Evolutionary conservation across 2,329 filamentous ascomycete genomes (phyloP), one percentile per base, ranked within the genome.

Genomic region (Dactylellina cionopaga): DNA sequence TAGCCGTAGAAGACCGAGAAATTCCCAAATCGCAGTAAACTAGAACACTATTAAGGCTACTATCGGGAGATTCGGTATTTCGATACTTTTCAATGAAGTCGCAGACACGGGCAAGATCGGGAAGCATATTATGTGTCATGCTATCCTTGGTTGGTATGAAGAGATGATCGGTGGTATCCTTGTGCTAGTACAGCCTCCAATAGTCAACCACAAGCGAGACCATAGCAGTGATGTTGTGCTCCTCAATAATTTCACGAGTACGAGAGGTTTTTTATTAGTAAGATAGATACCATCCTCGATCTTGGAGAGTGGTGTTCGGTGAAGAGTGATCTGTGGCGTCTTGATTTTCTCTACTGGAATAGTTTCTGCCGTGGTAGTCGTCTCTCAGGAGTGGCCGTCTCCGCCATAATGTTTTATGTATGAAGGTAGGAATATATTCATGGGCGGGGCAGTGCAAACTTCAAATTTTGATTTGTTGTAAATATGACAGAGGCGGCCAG

Each of bases 71-170:
- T 7, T 33, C 3, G 10, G 22, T 13, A 17, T 10, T 15, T 9
- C 51, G 51, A 55, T 82, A 80, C 81, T 82, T 76, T 82, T 84
- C 75, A 78, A 79, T 75, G 80, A 79, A 75, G 80, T 84, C 78
- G 80, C 79, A 78, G 79, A 81, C 75, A 80, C 80, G 74, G 79
- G 78, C 35, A 19, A 59, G 41, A 15, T 59, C 24, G n/a, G 54
- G 54, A 22, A 59, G 37, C 17, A 59, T 27, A 31, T 59, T 19
- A 13, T 59, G 54, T 10, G 39, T 46, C 35, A 2, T 31, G 25
- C 27, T 35, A 19, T 59, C 54, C 1, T 59, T 31, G 2, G 37
- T 44, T 2, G 24, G 35, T 27, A 59, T 44, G 11, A n/a, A 46
- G 15, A 59, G 3, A 13, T 59, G 37, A 29, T 46, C 2, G n/a